A percentile compares a stretch with the other conserved stretches of the same genome.
Evolutionary conservation across 2,329 filamentous ascomycete species (phyloP).

Genomic region (Drechslerella stenobrocha): DNA sequence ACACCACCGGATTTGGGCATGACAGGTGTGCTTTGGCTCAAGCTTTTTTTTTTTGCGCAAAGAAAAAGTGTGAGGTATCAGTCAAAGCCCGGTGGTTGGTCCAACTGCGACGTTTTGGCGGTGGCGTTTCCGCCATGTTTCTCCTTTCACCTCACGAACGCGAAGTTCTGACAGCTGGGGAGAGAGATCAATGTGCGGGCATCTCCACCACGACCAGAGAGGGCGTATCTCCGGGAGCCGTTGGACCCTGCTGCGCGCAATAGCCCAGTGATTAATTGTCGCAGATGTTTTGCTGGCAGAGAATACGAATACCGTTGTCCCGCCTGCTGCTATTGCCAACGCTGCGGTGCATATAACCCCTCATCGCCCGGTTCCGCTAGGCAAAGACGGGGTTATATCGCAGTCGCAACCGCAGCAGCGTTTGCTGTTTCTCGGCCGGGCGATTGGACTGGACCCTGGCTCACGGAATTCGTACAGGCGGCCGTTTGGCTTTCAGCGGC

Average conservation of each 20-base stretch:
- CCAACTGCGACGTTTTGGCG: conserved; percentile 44
- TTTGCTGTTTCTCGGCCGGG: conserved; percentile 6
- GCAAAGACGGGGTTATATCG: conserved; percentile 36
- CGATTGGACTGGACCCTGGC: conserved; percentile 22
- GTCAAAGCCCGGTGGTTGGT: conserved; percentile 38
- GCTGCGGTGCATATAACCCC: conserved; percentile 14
- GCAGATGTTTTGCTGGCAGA: neutral
- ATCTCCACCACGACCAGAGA: conserved; percentile 16
- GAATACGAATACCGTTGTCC: conserved; percentile 3
- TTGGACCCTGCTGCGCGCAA: conserved; percentile 18
- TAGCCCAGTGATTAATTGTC: neutral
- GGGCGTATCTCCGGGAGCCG: conserved; percentile 30
- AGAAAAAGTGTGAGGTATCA: conserved; percentile 29
- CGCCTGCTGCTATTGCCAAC: conserved; percentile 13
- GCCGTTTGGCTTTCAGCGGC: conserved; percentile 15
- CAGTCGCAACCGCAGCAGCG: conserved; percentile 38
- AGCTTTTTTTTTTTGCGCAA: conserved; percentile 20
- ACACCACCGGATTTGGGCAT: conserved; percentile 37
- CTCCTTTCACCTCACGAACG: conserved; percentile 46
- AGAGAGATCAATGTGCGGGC: conserved; percentile 7
- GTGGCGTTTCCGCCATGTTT: conserved; percentile 48
- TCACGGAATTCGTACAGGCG: no score
- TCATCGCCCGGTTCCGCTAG: conserved; percentile 33
- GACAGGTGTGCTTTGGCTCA: conserved; percentile 35
- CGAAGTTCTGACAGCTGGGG: conserved; percentile 44